Evolutionary conservation across 306 rosid species (phyloP), one percentile per base, ranked within the genome.

Genomic region (Gastrolobium villosum): DNA sequence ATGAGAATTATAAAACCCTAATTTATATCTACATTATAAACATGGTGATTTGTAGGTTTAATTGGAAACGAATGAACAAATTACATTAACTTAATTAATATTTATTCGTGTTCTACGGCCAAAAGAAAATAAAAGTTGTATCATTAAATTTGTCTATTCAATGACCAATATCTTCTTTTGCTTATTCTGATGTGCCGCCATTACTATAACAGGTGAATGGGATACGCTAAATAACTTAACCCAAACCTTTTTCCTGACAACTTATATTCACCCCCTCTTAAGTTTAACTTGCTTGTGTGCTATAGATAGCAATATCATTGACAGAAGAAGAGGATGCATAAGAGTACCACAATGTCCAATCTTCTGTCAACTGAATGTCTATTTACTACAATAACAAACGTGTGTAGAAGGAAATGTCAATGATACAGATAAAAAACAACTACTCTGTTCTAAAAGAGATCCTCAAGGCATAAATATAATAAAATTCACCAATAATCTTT

Each of bases 401-500:
- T 50, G 61, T 26, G 41, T n/a, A n/a, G n/a, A 41, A 14, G 69
- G 15, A 69, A 50, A 66, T 26, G 59, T 44, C 28, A 80, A 36
- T 11, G 73, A 70, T 10, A 49, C 44, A 32, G 49, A 9, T 48
- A 78, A 73, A 55, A 35, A 41, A 83, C 15, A 4, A 43, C 9
- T 69, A 77, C 46, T 65, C 53, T 30, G 53, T 56, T 32, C 60
- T 74, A 75, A 68, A 62, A n/a, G 64, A 60, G 26, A 46, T 28
- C 40, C 44, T 40, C 34, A 64, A 66, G 55, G 55, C 36, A 65
- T 41, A 62, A 57, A 68, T 60, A 76, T 7, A 26, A 79, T 61
- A 45, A 70, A 75, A 72, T 83, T 89, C 85, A 94, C 92, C 92
- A 87, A 80, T 88, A 94, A 79, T 92, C 94, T 75, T 81, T 76